phyloP scores from a whole-genome alignment of 306 rosid species.

The Delonix regia region DNA sequence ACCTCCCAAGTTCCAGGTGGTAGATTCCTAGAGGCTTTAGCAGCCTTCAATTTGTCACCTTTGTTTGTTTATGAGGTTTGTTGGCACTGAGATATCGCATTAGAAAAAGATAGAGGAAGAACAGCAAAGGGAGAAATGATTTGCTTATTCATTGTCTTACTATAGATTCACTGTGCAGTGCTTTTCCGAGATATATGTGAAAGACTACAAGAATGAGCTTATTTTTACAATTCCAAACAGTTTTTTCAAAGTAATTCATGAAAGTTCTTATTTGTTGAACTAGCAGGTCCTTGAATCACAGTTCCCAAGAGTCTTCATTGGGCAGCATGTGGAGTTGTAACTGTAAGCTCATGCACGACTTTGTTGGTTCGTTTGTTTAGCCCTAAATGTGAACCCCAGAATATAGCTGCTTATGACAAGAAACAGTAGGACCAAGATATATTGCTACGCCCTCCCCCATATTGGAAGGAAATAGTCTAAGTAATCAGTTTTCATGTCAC shows the following conservation, averaged over 20 bases:
- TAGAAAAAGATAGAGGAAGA: neutral
- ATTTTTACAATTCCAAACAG: neutral
- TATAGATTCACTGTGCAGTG: neutral
- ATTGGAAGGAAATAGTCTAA: neutral
- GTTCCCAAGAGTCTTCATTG: constrained; percentile 84
- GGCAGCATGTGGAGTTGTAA: constrained; percentile 87
- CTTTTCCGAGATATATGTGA: neutral
- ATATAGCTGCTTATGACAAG: constrained; percentile 88
- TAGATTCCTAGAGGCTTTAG: neutral
- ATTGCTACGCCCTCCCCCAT: neutral
- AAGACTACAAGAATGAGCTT: neutral
- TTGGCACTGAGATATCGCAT: neutral
- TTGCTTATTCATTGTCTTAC: neutral
- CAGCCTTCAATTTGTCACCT: neutral
- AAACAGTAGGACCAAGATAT: constrained; percentile 41
- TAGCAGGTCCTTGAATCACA: constrained; percentile 86
- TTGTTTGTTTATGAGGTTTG: neutral
- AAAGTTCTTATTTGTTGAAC: constrained; percentile 22
- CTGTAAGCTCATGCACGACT: constrained; percentile 77
- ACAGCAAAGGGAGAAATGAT: neutral
- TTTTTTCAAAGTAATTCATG: neutral
- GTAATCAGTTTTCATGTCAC: neutral
- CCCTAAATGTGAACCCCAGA: constrained; percentile 98
- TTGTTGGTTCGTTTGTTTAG: constrained; percentile 84
- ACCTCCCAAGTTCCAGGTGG: neutral